These are phyloP conservation scores for Tricholoma terreum DNA, from an alignment of 768 basidiomycete genomes.

Conservation along the genomic window DNA sequence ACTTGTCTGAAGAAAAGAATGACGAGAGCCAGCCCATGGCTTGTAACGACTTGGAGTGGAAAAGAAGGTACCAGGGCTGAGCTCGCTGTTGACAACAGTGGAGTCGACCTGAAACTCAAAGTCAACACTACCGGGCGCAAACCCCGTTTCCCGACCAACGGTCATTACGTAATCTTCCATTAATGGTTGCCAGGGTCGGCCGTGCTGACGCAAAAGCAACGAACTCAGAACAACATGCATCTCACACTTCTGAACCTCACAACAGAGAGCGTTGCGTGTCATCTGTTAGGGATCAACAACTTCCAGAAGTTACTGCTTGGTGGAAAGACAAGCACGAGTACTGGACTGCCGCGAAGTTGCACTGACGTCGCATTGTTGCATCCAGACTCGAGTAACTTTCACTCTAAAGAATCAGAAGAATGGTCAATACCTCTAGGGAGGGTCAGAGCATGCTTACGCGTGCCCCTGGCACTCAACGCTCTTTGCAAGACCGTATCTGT, in stretches of 20 bases:
- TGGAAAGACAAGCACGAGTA: not conserved
- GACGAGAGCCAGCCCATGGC: conserved; percentile 73
- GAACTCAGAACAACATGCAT: not conserved
- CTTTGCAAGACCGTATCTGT: conserved; percentile 46
- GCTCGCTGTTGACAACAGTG: conserved; percentile 1
- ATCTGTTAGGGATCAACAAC: not conserved
- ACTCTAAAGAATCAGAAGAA: conserved; percentile 12
- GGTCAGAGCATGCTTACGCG: conserved; percentile 21
- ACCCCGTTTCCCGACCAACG: not conserved
- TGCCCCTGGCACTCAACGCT: conserved; percentile 30
- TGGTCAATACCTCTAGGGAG: conserved; percentile 25
- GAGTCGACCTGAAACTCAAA: not conserved
- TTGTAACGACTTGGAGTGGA: not conserved
- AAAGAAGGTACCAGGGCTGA: not conserved
- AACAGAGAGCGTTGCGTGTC: not conserved
- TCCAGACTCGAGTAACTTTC: too few relatives aligned
- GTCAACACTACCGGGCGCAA: not conserved
- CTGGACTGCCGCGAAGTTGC: not conserved
- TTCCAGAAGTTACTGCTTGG: not conserved
- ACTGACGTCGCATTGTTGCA: not conserved
- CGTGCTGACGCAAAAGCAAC: not conserved
- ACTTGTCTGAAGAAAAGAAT: conserved; percentile 53
- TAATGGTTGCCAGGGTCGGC: not conserved
- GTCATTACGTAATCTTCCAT: not conserved
- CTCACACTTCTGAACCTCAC: conserved; percentile 7